These are phyloP conservation scores for Aspergillus fijiensis DNA, from an alignment of 2,329 filamentous ascomycete genomes.

Conservation along the genomic window DNA sequence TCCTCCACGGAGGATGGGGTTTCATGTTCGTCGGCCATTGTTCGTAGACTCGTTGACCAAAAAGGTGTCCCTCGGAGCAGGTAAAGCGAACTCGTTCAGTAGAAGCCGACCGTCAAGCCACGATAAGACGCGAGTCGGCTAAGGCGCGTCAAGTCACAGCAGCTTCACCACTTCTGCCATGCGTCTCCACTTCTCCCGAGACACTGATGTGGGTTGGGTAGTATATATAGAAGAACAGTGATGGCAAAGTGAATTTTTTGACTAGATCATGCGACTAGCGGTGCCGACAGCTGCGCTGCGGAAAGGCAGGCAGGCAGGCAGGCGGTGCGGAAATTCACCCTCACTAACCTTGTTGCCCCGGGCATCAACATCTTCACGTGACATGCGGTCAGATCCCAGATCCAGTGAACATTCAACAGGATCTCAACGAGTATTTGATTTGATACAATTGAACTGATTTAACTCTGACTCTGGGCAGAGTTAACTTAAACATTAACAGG, in stretches of 20 bases:
- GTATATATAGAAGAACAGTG: neutral
- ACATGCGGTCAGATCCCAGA: too few relatives aligned
- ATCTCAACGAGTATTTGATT: too few relatives aligned
- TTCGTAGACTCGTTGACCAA: neutral
- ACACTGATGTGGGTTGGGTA: neutral
- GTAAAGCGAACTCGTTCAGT: neutral
- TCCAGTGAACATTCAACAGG: neutral
- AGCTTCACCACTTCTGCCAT: neutral
- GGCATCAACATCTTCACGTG: neutral
- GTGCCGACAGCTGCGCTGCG: slow-evolving; percentile 2
- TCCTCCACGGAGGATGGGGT: slow-evolving; percentile 27
- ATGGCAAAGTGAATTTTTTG: neutral
- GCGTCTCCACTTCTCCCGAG: neutral
- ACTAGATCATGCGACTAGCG: neutral
- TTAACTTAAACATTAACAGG: too few relatives aligned
- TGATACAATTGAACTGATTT: too few relatives aligned
- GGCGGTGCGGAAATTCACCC: neutral
- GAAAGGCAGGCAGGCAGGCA: neutral
- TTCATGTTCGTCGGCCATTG: slow-evolving; percentile 27
- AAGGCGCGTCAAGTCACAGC: neutral
- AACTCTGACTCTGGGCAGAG: too few relatives aligned
- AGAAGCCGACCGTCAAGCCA: slow-evolving; percentile 7
- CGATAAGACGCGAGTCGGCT: neutral
- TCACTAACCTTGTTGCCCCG: neutral
- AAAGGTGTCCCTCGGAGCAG: neutral